Base-by-base conservation (phyloP, 1,284 basidiomycete species). In the Malassezia pachydermatis region DNA sequence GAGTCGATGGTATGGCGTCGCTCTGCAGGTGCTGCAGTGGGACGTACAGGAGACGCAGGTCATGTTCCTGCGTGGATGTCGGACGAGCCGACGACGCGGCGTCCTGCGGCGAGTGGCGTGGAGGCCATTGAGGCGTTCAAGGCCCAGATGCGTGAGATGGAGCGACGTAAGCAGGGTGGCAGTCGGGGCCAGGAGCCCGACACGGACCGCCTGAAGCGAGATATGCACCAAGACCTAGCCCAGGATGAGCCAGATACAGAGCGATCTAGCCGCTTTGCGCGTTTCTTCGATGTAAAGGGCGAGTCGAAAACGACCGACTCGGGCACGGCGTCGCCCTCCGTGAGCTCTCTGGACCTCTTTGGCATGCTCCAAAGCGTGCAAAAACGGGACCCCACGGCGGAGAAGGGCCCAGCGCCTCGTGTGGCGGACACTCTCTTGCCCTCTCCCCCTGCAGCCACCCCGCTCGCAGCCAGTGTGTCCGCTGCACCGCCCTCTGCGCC, bases 31-130 rank as follows among this genome's bases (percentile, higher is more conserved):
- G 33, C 16, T 11, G n/a, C n/a, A n/a, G n/a, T n/a, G n/a, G n/a
- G 35, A 39, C 19, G 45, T n/a, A 5, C 14, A 37, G 10, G 30
- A 28, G 30, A 17, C 17, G 17, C 11, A 9, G 10, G 74, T 86
- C 82, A 84, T 87, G 65, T n/a, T n/a, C 86, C 86, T 17, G 86
- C 86, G 14, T 88, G 86, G 86, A 87, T 88, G 84, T 84, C 86
- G 57, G 81, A 84, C n/a, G 86, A 86, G 63, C 81, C 83, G 14
- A 51, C 58, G 23, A 25, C 36, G 4, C n/a, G 24, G 28, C 25
- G 27, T 9, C 13, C 41, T 5, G 36, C 28, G 9, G 51, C 43
- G 10, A 51, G 56, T n/a, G 54, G 59, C 13, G 43, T 62, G 22
- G 86, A 89, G 70, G 81, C 83, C 42, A 87, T 89, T 41, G 87